A percentile compares a stretch with the other conserved stretches of the same genome.
phyloP scores from a whole-genome alignment of 73 alveolate genomes.

The Symbiodinium pilosum region DNA sequence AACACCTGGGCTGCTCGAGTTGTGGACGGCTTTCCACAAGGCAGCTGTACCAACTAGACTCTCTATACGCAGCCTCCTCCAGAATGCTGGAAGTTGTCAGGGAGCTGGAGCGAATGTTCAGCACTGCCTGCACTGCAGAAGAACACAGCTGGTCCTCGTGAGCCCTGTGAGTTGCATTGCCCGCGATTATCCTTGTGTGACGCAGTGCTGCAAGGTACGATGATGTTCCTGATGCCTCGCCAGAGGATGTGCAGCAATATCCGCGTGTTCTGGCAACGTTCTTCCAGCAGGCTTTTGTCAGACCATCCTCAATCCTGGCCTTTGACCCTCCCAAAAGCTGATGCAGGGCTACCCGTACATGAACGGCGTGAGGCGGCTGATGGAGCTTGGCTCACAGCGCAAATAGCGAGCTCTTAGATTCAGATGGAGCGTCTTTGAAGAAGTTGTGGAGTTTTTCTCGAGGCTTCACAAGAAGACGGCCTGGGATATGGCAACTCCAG shows the following conservation, averaged over 20 bases:
- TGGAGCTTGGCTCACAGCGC: slow-evolving; percentile 39
- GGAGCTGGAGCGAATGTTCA: not conserved
- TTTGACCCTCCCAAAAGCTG: not conserved
- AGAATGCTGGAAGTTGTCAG: no score
- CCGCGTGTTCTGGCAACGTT: slow-evolving; percentile 50
- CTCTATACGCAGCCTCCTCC: no score
- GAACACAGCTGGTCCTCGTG: not conserved
- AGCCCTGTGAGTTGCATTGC: not conserved
- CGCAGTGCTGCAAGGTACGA: slow-evolving; percentile 55
- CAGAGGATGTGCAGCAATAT: slow-evolving; percentile 39
- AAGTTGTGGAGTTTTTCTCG: not conserved
- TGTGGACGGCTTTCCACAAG: slow-evolving; percentile 72
- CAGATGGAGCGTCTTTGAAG: not conserved
- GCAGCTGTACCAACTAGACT: no score
- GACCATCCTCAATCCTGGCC: not conserved
- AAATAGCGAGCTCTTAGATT: not conserved
- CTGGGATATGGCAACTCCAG: slow-evolving; percentile 62
- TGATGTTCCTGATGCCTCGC: slow-evolving; percentile 61
- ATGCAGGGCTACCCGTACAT: slow-evolving; percentile 73
- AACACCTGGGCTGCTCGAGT: slow-evolving; percentile 49
- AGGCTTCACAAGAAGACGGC: slow-evolving; percentile 73
- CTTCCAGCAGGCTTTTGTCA: slow-evolving; percentile 76
- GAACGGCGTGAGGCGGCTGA: slow-evolving; percentile 64
- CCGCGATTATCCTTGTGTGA: not conserved
- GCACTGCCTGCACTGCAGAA: not conserved